These are phyloP conservation scores for Ogataea methylovora DNA, from an alignment of 805 yeast species.

Conservation along the genomic window DNA sequence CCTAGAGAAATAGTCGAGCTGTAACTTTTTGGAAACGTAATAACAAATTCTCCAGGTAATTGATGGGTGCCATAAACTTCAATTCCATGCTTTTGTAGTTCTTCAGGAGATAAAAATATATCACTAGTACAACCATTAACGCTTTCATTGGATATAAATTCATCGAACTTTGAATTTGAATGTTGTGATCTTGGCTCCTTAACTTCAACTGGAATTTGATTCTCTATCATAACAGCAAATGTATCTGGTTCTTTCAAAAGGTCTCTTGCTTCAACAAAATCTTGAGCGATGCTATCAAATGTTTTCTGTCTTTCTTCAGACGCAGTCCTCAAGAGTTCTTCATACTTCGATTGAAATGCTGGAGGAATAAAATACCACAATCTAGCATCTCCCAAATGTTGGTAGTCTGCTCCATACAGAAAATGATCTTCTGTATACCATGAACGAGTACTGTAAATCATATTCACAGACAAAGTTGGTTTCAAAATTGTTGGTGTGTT, in stretches of 20 bases:
- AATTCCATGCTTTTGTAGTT: conserved; percentile 42
- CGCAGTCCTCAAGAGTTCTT: too few relatives aligned
- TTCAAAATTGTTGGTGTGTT: conserved; percentile 33
- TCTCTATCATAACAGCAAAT: conserved; percentile 15
- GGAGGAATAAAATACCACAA: conserved; percentile 62
- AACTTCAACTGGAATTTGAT: conserved; percentile 11
- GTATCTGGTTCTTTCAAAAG: conserved; percentile 12
- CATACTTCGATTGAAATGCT: conserved; percentile 43
- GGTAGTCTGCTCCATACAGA: conserved; percentile 44
- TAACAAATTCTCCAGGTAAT: conserved; percentile 51
- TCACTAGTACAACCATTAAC: conserved; percentile 30
- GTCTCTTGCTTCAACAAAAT: too few relatives aligned
- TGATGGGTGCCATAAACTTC: conserved; percentile 42
- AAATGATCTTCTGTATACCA: conserved; percentile 61
- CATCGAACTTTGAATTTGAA: conserved; percentile 20
- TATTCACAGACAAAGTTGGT: conserved; percentile 42
- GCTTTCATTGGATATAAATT: conserved; percentile 12
- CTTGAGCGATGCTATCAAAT: too few relatives aligned
- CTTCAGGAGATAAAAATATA: conserved; percentile 40
- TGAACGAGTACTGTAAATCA: conserved; percentile 45
- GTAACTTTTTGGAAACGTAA: conserved; percentile 51
- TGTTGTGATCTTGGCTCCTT: conserved; percentile 20
- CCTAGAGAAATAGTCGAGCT: conserved; percentile 48
- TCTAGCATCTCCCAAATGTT: conserved; percentile 46
- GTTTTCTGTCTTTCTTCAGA: conserved; percentile 5